Evolutionary conservation across 495 filamentous ascomycete genomes (phyloP), one percentile per base, ranked within the genome.

Genomic region (Lepraria neglecta): DNA sequence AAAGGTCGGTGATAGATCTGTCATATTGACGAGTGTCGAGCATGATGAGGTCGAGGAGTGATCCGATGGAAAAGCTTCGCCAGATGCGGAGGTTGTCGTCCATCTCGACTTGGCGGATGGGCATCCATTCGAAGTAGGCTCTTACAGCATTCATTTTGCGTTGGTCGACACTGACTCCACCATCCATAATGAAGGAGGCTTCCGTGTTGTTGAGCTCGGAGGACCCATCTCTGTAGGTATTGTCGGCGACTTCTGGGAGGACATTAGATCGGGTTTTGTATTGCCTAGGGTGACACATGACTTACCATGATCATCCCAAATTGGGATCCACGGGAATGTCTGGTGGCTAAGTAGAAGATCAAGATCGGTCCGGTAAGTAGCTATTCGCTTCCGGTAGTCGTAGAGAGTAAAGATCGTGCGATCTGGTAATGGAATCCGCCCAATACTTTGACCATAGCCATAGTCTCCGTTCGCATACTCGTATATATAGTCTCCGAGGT

Each of bases 51-150:
- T 88, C 86, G 47, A 87, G 69, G 19, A 86, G 74, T 19, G 80
- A 78, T 42, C 86, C 86, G 61, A 89, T 78, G 43, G 79, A 76
- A 71, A 89, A 88, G 44, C 71, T 74, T 42, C 86, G 77, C 86
- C 86, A 89, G 66, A 89, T 81, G n/a, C 86, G 80, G 24, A 88
- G 73, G 61, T 83, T 84, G 70, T 88, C 85, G 66, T 88, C 85
- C 77, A 88, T 85, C 38, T 86, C 84, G 15, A 86, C 78, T 68
- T 84, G 83, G 27, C 83, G 60, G 31, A 64, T 63, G 5, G 61
- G 75, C 68, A 71, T 70, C 73, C 75, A 88, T 65, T 88, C 84
- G 54, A 87, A 88, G 67, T 87, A 87, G 0, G 85, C 83, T 40
- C 84, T 73, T 19, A 87, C 84, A 4, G 86, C 85, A 61, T 87